Conservation (phyloP, 2,329 filamentous ascomycete species). For the Capronia epimyces region DNA sequence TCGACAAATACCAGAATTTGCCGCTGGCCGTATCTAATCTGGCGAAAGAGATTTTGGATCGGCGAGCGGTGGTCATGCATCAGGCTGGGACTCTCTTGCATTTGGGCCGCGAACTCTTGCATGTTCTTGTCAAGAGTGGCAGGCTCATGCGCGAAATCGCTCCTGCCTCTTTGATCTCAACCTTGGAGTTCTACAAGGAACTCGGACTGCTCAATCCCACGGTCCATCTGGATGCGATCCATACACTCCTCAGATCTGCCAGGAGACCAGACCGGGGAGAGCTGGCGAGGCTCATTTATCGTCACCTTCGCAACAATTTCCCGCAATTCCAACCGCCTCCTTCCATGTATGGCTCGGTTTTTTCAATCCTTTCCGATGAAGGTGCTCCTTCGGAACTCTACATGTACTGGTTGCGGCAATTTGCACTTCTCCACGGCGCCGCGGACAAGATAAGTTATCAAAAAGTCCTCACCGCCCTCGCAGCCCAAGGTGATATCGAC, state of each 20-base stretch:
- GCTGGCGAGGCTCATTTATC: slow-evolving; percentile 37
- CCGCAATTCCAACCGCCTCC: slow-evolving; percentile 10
- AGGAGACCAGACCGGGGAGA: slow-evolving; percentile 16
- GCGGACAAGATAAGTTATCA: slow-evolving; percentile 35
- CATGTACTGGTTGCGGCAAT: slow-evolving; percentile 41
- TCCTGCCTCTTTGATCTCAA: slow-evolving; percentile 17
- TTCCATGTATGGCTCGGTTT: slow-evolving; percentile 8
- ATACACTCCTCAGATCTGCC: slow-evolving; percentile 33
- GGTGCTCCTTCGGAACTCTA: slow-evolving; percentile 25
- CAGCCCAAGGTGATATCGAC: slow-evolving; percentile 43
- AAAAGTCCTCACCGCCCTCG: slow-evolving; percentile 39
- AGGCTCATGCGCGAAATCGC: slow-evolving; percentile 21
- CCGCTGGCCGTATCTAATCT: slow-evolving; percentile 15
- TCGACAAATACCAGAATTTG: slow-evolving; percentile 12
- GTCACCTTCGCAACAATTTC: slow-evolving; percentile 35
- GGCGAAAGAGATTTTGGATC: slow-evolving; percentile 4
- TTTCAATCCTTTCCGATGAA: slow-evolving; percentile 14
- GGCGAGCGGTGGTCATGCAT: slow-evolving; percentile 8
- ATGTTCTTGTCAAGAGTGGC: slow-evolving; percentile 16
- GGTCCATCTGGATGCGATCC: slow-evolving; percentile 26
- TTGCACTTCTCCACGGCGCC: slow-evolving; percentile 33
- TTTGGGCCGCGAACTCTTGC: slow-evolving; percentile 9
- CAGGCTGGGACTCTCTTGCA: slow-evolving; percentile 9
- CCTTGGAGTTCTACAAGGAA: slow-evolving; percentile 16
- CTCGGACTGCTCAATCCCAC: slow-evolving; percentile 3